These are phyloP conservation scores for Coemansia sp. DNA, from an alignment of 192 early-diverging fungal species.

Conservation along the genomic window DNA sequence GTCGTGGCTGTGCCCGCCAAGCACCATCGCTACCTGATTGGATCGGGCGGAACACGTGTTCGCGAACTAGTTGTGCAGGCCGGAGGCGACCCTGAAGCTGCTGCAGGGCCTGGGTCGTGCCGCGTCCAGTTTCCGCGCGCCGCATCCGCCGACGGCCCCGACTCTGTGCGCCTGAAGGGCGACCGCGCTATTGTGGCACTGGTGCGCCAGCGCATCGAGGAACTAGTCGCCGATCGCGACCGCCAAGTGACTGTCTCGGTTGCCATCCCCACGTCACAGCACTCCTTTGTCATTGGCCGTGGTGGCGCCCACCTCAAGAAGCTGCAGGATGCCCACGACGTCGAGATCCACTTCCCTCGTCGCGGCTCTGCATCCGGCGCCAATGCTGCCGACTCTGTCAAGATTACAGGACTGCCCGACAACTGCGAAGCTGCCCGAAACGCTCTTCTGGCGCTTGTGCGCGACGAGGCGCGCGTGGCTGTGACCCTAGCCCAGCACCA, in stretches of 20 bases:
- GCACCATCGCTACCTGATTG: constrained; percentile 68
- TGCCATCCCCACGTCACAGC: constrained; percentile 69
- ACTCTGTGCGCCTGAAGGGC: constrained; percentile 63
- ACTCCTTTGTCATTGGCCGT: constrained; percentile 79
- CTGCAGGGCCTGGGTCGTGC: constrained; percentile 47
- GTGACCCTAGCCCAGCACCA: constrained; percentile 59
- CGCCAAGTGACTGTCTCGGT: constrained; percentile 58
- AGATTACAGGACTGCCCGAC: constrained; percentile 59
- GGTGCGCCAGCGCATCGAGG: constrained; percentile 49
- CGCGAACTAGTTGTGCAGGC: constrained; percentile 61
- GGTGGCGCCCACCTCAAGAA: constrained; percentile 68
- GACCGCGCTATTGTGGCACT: constrained; percentile 57
- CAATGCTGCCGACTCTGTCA: constrained; percentile 37
- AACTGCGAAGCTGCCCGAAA: constrained; percentile 52
- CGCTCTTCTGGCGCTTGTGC: constrained; percentile 53
- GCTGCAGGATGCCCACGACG: constrained; percentile 63
- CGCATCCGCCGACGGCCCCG: constrained; percentile 29
- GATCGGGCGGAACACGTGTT: constrained; percentile 59
- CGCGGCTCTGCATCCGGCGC: constrained; percentile 3
- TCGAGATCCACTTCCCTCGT: constrained; percentile 65
- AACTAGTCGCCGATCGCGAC: constrained; percentile 55
- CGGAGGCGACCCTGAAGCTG: constrained; percentile 58
- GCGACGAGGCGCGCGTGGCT: constrained; percentile 52
- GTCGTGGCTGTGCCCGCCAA: constrained; percentile 51
- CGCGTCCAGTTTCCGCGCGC: constrained; percentile 64